Percentiles rank a stretch among this genome's conserved stretches.
Evolutionary conservation across 2,329 filamentous ascomycete species (phyloP).

Genomic region (Chaetoscypha palmicola): DNA sequence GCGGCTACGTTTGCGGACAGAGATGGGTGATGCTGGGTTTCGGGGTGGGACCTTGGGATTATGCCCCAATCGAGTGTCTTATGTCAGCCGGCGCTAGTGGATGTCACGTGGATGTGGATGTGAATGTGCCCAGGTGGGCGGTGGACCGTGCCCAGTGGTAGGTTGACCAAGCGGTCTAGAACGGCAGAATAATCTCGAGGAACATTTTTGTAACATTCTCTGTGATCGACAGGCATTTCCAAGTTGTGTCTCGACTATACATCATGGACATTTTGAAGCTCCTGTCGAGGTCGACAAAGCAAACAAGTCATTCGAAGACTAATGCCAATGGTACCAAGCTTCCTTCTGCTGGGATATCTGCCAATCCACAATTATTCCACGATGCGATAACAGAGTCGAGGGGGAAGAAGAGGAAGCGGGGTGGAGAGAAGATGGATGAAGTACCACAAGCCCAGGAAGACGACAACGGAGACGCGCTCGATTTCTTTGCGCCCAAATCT

Average conservation of each 20-base stretch:
- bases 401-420: conserved; percentile 51
- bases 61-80: neutral
- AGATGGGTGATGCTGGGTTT: neutral
- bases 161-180: neutral
- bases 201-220: neutral
- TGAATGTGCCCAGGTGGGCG: too few relatives aligned
- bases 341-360: conserved; percentile 56
- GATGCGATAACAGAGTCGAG: conserved; percentile 39
- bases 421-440: conserved; percentile 29
- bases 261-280: conserved; percentile 60
- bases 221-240: neutral
- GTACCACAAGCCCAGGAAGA: conserved; percentile 31
- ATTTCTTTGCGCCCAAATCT: conserved; percentile 51
- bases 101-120: too few relatives aligned
- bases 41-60: neutral
- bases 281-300: conserved; percentile 63
- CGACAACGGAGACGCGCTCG: conserved; percentile 32
- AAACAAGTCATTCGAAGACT: conserved; percentile 31
- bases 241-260: neutral
- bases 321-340: conserved; percentile 38
- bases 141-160: too few relatives aligned
- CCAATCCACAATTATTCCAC: conserved; percentile 65
- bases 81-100: too few relatives aligned
- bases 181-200: neutral
- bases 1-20: neutral